Percentiles rank a stretch among this genome's conserved stretches.
phyloP scores from a whole-genome alignment of 2,329 filamentous ascomycete species.

The Talaromyces sp. region DNA sequence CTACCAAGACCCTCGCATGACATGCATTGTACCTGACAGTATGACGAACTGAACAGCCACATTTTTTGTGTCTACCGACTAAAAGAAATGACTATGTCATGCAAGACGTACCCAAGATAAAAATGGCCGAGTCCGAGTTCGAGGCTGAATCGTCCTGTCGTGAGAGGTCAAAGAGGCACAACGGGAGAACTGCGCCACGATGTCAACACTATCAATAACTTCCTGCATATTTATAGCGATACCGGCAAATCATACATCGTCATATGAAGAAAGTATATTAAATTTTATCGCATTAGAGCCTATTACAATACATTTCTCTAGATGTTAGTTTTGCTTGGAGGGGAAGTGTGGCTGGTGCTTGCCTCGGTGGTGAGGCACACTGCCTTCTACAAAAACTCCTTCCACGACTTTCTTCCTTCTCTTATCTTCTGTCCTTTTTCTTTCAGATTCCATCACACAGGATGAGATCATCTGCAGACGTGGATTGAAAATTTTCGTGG shows the following conservation, averaged over 20 bases:
- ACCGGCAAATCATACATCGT: neutral
- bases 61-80: neutral
- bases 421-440: neutral
- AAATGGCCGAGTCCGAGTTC: neutral
- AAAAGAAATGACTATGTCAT: neutral
- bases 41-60: conserved; percentile 9
- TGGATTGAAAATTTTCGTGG: neutral
- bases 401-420: neutral
- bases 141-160: conserved; percentile 6
- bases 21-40: conserved; percentile 11
- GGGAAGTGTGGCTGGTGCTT: neutral
- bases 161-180: neutral
- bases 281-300: neutral
- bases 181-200: conserved; percentile 4
- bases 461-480: neutral
- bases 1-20: conserved; percentile 1
- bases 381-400: neutral
- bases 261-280: neutral
- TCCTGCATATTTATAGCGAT: neutral
- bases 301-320: neutral
- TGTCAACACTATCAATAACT: neutral
- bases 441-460: neutral
- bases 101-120: neutral
- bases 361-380: neutral
- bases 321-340: neutral